Conservation (phyloP, 2,329 filamentous ascomycete species). For the Pseudofabraea citricarpa region DNA sequence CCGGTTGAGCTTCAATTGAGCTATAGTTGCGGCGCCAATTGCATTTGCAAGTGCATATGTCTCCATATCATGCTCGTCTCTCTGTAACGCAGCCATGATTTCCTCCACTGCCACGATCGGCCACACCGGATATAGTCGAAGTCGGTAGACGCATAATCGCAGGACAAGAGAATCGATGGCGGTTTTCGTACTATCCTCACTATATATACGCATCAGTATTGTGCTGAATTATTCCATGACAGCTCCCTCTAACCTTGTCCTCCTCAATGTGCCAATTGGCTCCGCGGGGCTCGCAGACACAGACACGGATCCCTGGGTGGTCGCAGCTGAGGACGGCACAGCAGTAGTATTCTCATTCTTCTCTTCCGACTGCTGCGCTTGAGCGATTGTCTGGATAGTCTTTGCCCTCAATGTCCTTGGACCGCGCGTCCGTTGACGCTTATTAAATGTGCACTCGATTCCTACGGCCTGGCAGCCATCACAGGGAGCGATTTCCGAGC, state of each 20-base stretch:
- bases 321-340: not conserved
- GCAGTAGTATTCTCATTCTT: not conserved
- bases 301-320: too few species aligned
- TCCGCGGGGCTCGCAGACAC: too few species aligned
- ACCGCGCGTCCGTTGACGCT: constrained; percentile 37
- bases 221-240: too few species aligned
- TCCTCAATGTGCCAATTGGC: too few species aligned
- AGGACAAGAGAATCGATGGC: constrained; percentile 15
- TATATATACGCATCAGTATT: not conserved
- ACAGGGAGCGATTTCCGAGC: constrained; percentile 42
- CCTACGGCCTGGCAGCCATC: constrained; percentile 37
- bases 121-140: constrained; percentile 48
- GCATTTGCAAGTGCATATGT: constrained; percentile 38
- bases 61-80: constrained; percentile 29
- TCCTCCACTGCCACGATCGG: constrained; percentile 42
- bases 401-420: constrained; percentile 40
- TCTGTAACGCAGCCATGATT: constrained; percentile 33
- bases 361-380: constrained; percentile 18
- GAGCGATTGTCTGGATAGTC: constrained; percentile 37
- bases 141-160: constrained; percentile 30
- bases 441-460: constrained; percentile 46
- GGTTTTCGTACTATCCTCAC: constrained; percentile 4
- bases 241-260: too few species aligned
- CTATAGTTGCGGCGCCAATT: constrained; percentile 42
- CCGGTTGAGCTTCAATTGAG: constrained; percentile 39